Percentiles rank a stretch among this genome's conserved stretches.
These are phyloP conservation scores for Hypomontagnella monticulosa DNA, from an alignment of 495 filamentous ascomycete genomes.

Conservation along the genomic window DNA sequence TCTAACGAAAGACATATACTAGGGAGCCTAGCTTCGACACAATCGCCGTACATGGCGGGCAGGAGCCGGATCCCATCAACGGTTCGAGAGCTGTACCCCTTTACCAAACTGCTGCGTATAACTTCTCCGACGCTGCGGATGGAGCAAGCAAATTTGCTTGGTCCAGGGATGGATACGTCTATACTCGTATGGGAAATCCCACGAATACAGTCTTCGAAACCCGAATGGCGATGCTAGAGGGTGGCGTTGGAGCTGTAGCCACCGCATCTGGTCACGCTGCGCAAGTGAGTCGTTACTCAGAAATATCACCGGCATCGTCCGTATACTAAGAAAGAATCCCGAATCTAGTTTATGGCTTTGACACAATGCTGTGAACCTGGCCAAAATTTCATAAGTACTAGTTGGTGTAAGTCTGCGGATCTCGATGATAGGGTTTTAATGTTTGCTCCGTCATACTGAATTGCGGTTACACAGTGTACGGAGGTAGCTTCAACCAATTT, in stretches of 20 bases:
- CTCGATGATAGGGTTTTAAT: not conserved
- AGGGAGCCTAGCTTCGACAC: conserved; percentile 54
- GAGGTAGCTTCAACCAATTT: conserved; percentile 56
- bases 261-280: conserved; percentile 55
- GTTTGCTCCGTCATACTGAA: conserved; percentile 9
- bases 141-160: conserved; percentile 55
- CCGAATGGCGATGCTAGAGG: conserved; percentile 55
- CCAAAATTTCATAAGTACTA: conserved; percentile 54
- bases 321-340: conserved; percentile 24
- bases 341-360: conserved; percentile 52
- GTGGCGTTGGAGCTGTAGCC: conserved; percentile 54
- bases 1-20: conserved; percentile 26
- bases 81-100: conserved; percentile 54
- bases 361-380: conserved; percentile 53
- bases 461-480: conserved; percentile 40
- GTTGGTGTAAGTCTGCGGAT: conserved; percentile 45
- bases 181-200: conserved; percentile 56
- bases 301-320: conserved; percentile 1
- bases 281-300: conserved; percentile 32
- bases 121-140: conserved; percentile 56
- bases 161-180: conserved; percentile 55
- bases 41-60: conserved; percentile 52
- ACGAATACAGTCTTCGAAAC: conserved; percentile 55
- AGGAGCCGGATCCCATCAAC: conserved; percentile 55
- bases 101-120: conserved; percentile 54